A percentile compares a stretch with the other conserved stretches of the same genome.
Conservation (phyloP, 441 rosid species). For the Biscutella auriculata region DNA sequence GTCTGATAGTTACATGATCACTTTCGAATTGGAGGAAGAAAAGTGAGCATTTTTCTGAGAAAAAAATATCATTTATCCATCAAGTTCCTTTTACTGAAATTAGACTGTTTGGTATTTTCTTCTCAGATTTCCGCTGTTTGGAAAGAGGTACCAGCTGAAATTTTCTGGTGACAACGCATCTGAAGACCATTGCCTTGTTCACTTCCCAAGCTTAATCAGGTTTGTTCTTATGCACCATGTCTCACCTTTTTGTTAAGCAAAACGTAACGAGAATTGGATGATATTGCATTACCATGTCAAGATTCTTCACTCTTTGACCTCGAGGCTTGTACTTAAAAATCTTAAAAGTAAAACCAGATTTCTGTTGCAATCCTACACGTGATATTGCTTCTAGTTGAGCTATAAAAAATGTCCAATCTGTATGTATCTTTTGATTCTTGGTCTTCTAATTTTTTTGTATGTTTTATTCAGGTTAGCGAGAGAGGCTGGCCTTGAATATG, state of each 20-base stretch:
- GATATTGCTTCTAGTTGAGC: not conserved
- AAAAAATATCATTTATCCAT: not conserved
- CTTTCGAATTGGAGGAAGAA: constrained; percentile 93
- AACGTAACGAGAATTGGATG: not conserved
- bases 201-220: constrained; percentile 97
- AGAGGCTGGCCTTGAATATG: constrained; percentile 92
- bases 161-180: constrained; percentile 66
- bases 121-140: constrained; percentile 85
- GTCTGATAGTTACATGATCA: constrained; percentile 90
- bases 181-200: constrained; percentile 92
- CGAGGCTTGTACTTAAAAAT: not conserved
- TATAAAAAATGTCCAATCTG: not conserved
- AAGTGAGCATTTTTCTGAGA: constrained; percentile 36
- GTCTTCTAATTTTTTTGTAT: not conserved
- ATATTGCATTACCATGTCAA: not conserved
- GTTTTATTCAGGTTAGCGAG: constrained; percentile 61
- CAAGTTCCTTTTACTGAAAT: not conserved
- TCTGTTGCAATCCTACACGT: not conserved
- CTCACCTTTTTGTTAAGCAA: not conserved
- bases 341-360: not conserved
- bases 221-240: constrained; percentile 10
- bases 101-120: not conserved
- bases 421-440: not conserved
- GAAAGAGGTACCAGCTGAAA: constrained; percentile 88
- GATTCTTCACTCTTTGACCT: not conserved